Base-by-base conservation (phyloP, 805 yeast genomes). In the Metschnikowia reukaufii region DNA sequence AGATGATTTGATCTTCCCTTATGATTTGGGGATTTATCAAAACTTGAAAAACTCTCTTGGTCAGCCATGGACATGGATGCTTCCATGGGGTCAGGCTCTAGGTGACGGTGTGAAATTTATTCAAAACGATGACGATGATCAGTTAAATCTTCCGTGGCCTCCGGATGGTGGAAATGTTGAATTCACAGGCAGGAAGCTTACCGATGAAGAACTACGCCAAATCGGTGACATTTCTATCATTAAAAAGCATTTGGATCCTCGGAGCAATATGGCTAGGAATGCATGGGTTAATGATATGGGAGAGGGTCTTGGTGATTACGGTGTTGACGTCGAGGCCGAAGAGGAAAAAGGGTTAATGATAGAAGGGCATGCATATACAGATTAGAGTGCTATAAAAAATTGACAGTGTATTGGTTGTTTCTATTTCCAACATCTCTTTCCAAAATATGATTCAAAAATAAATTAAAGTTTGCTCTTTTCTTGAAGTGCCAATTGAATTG, bases 71-170 rank as follows among this genome's bases (percentile, higher is more conserved):
- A 51, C 59, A 6, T 89, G 96, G 95, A 33, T 82, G 0, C 66
- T 81, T 51, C 96, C 96, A 0, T 87, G 84, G 81, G 83, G 86
- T 1, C 61, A 58, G 2, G 84, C 96, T 0, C 45, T 52, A 33
- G 83, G 82, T 1, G 67, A 77, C 53, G 97, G 97, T 0, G 59
- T 77, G 42, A 58, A 58, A 1, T 90, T 82, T 51, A 65, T 64
- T 6, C 82, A 77, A 38, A 55, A 60, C 49, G 80, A 80, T 52
- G 88, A 83, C 36, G 78, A 72, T 19, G 86, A 84, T 56, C 78
- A 86, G 49, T 65, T 84, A 43, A 77, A 80, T 1, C 67, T 85
- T 33, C 94, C 96, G 2, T 92, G 97, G 96, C 99, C 99, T 1
- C 96, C 96, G 1, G 96, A 89, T 66, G 90, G 88, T 5, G 83